These are phyloP conservation scores for Ogataea pignaliae DNA, from an alignment of 805 yeast genomes.

Conservation along the genomic window DNA sequence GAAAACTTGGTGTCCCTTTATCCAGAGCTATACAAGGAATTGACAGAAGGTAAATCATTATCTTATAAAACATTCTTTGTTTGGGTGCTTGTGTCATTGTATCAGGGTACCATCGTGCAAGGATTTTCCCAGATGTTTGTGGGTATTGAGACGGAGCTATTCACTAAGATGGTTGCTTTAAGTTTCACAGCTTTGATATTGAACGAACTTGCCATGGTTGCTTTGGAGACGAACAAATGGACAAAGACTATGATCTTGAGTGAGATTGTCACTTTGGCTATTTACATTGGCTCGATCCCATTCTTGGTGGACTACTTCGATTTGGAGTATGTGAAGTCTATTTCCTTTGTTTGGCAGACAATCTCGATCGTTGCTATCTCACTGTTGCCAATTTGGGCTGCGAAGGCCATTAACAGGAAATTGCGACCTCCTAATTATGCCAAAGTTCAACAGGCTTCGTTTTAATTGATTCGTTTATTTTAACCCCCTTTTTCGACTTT, in stretches of 20 bases:
- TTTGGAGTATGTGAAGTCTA: constrained; percentile 52
- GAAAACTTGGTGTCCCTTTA: constrained; percentile 84
- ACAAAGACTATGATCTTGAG: constrained; percentile 68
- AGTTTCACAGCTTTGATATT: constrained; percentile 75
- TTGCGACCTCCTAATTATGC: constrained; percentile 95
- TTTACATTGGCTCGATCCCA: constrained; percentile 76
- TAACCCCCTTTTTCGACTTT: too few relatives aligned
- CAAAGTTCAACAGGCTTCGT: constrained; percentile 78
- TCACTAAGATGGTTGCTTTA: constrained; percentile 76
- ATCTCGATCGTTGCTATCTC: constrained; percentile 62
- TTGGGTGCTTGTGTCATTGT: constrained; percentile 87
- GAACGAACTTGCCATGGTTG: constrained; percentile 92
- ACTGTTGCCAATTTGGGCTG: constrained; percentile 85
- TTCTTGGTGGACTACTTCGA: constrained; percentile 85
- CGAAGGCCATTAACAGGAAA: constrained; percentile 66
- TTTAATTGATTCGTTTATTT: background rate
- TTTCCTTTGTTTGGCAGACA: constrained; percentile 66
- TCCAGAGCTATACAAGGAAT: constrained; percentile 92
- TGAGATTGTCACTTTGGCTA: constrained; percentile 61
- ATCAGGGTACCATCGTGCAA: constrained; percentile 86
- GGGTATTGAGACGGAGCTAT: constrained; percentile 49
- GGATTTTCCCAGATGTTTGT: constrained; percentile 74
- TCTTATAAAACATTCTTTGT: constrained; percentile 84
- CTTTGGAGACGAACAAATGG: constrained; percentile 91
- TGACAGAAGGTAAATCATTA: constrained; percentile 81